Evolutionary conservation across 257 asterid genomes (phyloP).

Genomic region (Petunia secreta): DNA sequence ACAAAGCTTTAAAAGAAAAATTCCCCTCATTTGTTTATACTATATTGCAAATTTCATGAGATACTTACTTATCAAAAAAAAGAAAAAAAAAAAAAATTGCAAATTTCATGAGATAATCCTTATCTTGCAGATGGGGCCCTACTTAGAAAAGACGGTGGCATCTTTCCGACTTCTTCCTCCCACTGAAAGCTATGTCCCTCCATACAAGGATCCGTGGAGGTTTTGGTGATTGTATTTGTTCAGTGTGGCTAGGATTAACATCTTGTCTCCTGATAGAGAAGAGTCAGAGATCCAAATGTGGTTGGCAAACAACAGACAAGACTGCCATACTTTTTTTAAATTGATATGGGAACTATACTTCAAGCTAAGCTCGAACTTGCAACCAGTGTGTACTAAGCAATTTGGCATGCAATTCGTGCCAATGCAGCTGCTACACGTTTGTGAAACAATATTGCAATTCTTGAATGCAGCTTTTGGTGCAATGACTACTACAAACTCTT

Average conservation of each 20-base stretch:
- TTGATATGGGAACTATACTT: conserved; percentile 12
- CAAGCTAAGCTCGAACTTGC: conserved; percentile 1
- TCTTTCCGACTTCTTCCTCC: conserved; percentile 90
- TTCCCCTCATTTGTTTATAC: background rate
- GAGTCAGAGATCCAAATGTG: conserved; percentile 22
- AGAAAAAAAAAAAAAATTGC: background rate
- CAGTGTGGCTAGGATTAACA: conserved; percentile 5
- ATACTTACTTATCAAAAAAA: background rate
- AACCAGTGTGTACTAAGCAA: conserved; percentile 5
- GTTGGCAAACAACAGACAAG: conserved; percentile 6
- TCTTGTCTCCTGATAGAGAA: conserved; percentile 15
- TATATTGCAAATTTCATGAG: background rate
- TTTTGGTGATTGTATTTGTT: conserved; percentile 41
- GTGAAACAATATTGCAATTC: conserved; percentile 23
- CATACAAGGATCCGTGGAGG: conserved; percentile 96
- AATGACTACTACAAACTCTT: background rate
- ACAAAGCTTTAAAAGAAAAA: background rate
- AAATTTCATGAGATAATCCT: background rate
- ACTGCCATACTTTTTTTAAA: background rate
- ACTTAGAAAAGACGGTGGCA: conserved; percentile 65
- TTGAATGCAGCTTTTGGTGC: conserved; percentile 10
- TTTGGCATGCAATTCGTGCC: conserved; percentile 14
- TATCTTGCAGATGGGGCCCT: conserved; percentile 80
- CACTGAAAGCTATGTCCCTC: conserved; percentile 89
- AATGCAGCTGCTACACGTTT: conserved; percentile 17